Evolutionary conservation across 164 flowering plant genomes (phyloP).

Genomic region (Vitis labrusca): DNA sequence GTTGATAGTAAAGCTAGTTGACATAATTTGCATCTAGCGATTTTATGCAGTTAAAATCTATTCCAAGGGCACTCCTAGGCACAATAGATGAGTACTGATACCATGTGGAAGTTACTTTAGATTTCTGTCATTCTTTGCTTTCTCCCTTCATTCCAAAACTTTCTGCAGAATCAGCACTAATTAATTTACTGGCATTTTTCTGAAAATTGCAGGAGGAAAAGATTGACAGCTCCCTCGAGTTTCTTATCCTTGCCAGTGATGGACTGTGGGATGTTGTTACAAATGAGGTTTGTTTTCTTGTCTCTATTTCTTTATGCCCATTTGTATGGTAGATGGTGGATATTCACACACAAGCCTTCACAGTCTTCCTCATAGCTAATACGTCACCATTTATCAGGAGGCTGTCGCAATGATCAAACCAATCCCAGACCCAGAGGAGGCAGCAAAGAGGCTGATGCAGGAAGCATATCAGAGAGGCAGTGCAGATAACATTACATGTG

Average conservation of each 20-base stretch:
- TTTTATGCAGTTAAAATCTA: neutral
- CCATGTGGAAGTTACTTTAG: neutral
- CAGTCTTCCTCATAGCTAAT: neutral
- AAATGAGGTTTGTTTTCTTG: conserved; percentile 62
- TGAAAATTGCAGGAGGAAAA: conserved; percentile 69
- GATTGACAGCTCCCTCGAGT: conserved; percentile 83
- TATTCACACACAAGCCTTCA: neutral
- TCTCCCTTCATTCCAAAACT: neutral
- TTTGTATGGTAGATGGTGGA: neutral
- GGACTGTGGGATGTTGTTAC: conserved; percentile 97
- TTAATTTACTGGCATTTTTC: conserved; percentile 8
- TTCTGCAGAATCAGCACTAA: neutral
- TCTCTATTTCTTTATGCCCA: neutral
- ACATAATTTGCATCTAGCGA: neutral
- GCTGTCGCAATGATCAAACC: conserved; percentile 82
- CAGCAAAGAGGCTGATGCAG: conserved; percentile 77
- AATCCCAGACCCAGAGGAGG: conserved; percentile 75
- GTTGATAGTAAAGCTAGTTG: too few relatives aligned
- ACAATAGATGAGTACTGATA: too few relatives aligned
- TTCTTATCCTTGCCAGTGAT: conserved; percentile 96
- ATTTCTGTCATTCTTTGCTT: neutral
- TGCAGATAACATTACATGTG: conserved; percentile 89
- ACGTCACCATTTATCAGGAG: conserved; percentile 47
- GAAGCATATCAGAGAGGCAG: conserved; percentile 93
- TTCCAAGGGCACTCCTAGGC: too few relatives aligned